phyloP scores from a whole-genome alignment of 2,329 filamentous ascomycete species.

The Cytospora mali region DNA sequence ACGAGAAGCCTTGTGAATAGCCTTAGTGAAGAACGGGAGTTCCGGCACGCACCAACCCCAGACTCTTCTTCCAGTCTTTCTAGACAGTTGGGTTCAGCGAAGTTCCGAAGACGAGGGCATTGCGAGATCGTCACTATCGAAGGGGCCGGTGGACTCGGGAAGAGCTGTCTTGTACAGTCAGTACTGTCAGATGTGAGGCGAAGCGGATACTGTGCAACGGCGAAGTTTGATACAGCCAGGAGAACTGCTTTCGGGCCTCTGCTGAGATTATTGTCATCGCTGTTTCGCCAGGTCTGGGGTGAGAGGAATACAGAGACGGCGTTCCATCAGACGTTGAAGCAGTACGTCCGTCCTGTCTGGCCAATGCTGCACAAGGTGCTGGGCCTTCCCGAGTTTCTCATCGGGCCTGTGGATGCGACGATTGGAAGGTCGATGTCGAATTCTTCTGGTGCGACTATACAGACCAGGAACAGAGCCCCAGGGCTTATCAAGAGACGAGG shows the following conservation, averaged over 20 bases:
- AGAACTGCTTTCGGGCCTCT: constrained; percentile 65
- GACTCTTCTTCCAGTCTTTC: constrained; percentile 56
- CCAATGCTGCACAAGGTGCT: constrained; percentile 63
- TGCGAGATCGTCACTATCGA: constrained; percentile 66
- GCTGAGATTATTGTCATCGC: constrained; percentile 64
- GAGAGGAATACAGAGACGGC: constrained; percentile 66
- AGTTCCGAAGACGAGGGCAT: constrained; percentile 63
- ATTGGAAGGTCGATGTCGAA: constrained; percentile 43
- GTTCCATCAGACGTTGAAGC: constrained; percentile 63
- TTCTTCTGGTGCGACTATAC: constrained; percentile 38
- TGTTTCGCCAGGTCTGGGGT: constrained; percentile 69
- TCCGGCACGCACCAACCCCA: constrained; percentile 44
- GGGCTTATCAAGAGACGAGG: constrained; percentile 45
- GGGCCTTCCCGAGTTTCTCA: constrained; percentile 69
- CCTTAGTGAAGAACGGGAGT: constrained; percentile 44
- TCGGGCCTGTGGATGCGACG: constrained; percentile 51
- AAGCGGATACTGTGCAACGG: constrained; percentile 65
- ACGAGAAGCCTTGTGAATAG: constrained; percentile 51
- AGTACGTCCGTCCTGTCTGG: constrained; percentile 66
- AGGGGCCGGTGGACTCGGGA: constrained; percentile 65
- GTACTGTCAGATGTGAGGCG: constrained; percentile 62
- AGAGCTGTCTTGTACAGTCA: constrained; percentile 66
- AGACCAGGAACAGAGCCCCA: constrained; percentile 29
- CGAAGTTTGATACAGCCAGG: constrained; percentile 66
- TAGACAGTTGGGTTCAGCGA: constrained; percentile 57